Evolutionary conservation across 306 rosid species (phyloP).

Genomic region (Lathyrus tuberosus): DNA sequence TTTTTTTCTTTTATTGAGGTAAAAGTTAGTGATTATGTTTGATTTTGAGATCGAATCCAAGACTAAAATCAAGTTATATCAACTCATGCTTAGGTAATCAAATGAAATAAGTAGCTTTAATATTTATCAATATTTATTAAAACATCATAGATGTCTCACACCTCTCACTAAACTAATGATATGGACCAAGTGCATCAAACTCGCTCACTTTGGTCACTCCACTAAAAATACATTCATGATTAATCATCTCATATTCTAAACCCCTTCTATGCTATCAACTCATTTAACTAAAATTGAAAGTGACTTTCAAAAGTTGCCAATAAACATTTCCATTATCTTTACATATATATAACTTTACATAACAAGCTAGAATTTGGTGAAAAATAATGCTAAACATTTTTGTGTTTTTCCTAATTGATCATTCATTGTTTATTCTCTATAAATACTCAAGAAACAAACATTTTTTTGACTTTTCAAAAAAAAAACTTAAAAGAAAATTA

Average conservation of each 20-base stretch:
- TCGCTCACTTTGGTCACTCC: too few relatives aligned
- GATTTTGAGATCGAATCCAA: too few relatives aligned
- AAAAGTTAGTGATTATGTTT: too few relatives aligned
- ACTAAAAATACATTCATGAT: background rate
- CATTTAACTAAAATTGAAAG: conserved; percentile 1
- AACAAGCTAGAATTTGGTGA: background rate
- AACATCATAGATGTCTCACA: background rate
- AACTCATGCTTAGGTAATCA: too few relatives aligned
- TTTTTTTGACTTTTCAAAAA: background rate
- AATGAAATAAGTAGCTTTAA: background rate
- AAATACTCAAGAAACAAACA: conserved; percentile 31
- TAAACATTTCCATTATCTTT: conserved; percentile 35
- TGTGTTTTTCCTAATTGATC: conserved; percentile 34
- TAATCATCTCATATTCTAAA: background rate
- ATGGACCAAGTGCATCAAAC: background rate
- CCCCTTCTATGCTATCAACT: conserved; percentile 1
- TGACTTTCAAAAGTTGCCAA: background rate
- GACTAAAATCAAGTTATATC: too few relatives aligned
- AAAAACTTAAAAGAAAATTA: conserved; percentile 34
- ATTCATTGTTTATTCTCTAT: conserved; percentile 35
- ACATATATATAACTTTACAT: conserved; percentile 1
- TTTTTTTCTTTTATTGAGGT: too few relatives aligned
- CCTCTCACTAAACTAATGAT: background rate
- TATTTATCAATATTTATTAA: background rate
- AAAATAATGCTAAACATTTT: conserved; percentile 3